Percentiles rank a stretch among this genome's conserved stretches.
Evolutionary conservation across 257 asterid genomes (phyloP).

Genomic region (Solanum virginianum): DNA sequence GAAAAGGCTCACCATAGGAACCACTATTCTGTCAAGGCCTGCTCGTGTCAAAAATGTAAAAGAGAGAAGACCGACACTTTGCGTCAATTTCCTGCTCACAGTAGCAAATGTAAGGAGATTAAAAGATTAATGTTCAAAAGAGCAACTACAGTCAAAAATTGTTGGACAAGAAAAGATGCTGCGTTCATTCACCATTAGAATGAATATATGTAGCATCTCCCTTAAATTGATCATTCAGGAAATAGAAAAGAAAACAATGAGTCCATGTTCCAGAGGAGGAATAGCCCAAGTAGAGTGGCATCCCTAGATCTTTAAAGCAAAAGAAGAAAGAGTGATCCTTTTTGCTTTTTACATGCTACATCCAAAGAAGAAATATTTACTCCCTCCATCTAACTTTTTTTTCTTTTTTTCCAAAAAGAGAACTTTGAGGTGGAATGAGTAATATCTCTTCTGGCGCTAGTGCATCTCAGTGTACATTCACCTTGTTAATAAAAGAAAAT

Average conservation of each 20-base stretch:
- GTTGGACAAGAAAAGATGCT: not conserved
- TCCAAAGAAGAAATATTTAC: not conserved
- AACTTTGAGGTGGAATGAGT: not conserved
- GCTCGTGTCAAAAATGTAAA: conserved; percentile 75
- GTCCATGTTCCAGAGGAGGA: not conserved
- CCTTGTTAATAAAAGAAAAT: not conserved
- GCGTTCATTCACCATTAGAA: not conserved
- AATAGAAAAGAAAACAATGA: not conserved
- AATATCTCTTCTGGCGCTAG: not conserved
- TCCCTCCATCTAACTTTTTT: not conserved
- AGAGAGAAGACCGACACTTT: conserved; percentile 86
- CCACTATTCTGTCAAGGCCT: conserved; percentile 75
- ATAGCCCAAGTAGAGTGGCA: not conserved
- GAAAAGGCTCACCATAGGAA: conserved; percentile 75
- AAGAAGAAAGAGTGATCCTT: not conserved
- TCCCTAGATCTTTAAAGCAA: not conserved
- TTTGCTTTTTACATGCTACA: not conserved
- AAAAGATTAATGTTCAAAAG: not conserved
- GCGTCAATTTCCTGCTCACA: conserved; percentile 60
- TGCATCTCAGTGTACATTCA: not conserved
- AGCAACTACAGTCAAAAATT: not conserved
- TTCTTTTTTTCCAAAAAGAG: not conserved
- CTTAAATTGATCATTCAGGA: not conserved
- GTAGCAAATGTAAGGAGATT: conserved; percentile 6
- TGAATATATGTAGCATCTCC: not conserved